These are phyloP conservation scores for Debaryomycetaceae sp. DNA, from an alignment of 1,139 yeast species.

Conservation along the genomic window DNA sequence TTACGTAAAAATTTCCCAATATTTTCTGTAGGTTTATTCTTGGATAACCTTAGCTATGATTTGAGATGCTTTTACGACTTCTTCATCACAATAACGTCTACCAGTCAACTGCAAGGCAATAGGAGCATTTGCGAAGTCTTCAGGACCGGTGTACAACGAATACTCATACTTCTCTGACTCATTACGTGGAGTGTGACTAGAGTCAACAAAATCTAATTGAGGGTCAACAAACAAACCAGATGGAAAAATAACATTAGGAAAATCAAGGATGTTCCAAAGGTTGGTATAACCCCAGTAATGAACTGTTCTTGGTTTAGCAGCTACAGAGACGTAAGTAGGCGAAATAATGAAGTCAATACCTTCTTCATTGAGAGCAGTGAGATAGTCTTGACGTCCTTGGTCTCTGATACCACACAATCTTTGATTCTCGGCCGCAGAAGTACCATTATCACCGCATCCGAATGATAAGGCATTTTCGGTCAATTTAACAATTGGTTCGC, in stretches of 20 bases:
- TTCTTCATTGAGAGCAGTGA: conserved; percentile 22
- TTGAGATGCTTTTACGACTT: conserved; percentile 22
- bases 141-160: conserved; percentile 12
- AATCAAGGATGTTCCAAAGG: conserved; percentile 21
- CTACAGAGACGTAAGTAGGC: conserved; percentile 20
- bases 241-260: conserved; percentile 20
- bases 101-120: conserved; percentile 20
- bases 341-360: conserved; percentile 65
- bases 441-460: conserved; percentile 46
- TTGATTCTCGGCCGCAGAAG: conserved; percentile 34
- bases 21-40: background rate
- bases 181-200: conserved; percentile 5
- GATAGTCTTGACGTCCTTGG: conserved; percentile 40
- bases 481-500: conserved; percentile 33
- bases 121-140: conserved; percentile 19
- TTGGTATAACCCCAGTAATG: conserved; percentile 20
- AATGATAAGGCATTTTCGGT: conserved; percentile 8
- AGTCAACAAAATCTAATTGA: conserved; percentile 2
- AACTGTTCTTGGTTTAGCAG: conserved; percentile 17
- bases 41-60: conserved; percentile 1
- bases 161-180: conserved; percentile 31
- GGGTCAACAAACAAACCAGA: conserved; percentile 3
- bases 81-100: conserved; percentile 21
- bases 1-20: no score
- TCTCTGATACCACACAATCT: conserved; percentile 41